phyloP scores from a whole-genome alignment of 2,329 filamentous ascomycete genomes.

The Fusarium sp. region DNA sequence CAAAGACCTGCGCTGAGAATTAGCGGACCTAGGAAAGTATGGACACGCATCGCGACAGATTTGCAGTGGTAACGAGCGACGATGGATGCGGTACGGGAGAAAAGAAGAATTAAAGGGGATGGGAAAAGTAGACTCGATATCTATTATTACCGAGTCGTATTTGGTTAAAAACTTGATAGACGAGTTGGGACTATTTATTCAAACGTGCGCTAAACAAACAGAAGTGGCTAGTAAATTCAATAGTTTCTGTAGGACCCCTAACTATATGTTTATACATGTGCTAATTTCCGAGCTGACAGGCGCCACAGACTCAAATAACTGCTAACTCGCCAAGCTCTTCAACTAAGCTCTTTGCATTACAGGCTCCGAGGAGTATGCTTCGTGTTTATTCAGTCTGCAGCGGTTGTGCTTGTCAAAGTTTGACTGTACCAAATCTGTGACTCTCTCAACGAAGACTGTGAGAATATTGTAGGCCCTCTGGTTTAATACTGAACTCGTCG shows the following conservation, averaged over 20 bases:
- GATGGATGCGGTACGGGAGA: not conserved
- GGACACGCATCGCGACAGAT: not conserved
- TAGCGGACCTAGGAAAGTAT: not conserved
- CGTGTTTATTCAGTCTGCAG: too few relatives aligned
- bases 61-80: not conserved
- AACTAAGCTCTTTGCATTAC: too few relatives aligned
- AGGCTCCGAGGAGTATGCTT: too few relatives aligned
- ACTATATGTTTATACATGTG: not conserved
- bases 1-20: not conserved
- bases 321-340: too few relatives aligned
- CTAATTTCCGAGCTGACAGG: too few relatives aligned
- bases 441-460: too few relatives aligned
- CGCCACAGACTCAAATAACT: too few relatives aligned
- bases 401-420: too few relatives aligned
- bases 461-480: too few relatives aligned
- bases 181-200: constrained; percentile 1
- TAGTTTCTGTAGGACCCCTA: not conserved
- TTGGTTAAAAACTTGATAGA: not conserved
- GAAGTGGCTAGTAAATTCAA: not conserved
- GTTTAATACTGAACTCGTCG: too few relatives aligned
- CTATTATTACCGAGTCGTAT: not conserved
- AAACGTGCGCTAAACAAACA: not conserved
- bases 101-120: not conserved
- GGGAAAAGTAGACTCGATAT: not conserved
- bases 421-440: too few relatives aligned